Evolutionary conservation across 805 yeast species (phyloP).

Genomic region (Metschnikowia gelsemii): DNA sequence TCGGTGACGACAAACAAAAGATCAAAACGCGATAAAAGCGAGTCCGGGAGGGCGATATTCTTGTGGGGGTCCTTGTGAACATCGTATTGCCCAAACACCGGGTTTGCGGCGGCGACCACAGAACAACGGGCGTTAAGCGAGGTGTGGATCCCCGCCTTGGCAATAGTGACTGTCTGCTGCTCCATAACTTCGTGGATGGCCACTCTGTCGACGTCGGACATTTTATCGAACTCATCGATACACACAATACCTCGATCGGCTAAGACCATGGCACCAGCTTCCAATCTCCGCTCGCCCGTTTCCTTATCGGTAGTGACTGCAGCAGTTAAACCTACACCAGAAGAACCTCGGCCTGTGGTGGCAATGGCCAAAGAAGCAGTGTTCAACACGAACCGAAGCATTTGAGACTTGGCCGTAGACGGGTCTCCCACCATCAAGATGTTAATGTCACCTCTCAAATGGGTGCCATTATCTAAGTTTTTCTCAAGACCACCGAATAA

Average conservation of each 20-base stretch:
- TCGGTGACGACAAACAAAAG: slow-evolving; percentile 93
- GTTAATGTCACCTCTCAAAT: slow-evolving; percentile 96
- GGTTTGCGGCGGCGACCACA: slow-evolving; percentile 97
- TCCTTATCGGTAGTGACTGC: slow-evolving; percentile 96
- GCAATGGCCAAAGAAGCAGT: slow-evolving; percentile 96
- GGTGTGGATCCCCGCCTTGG: slow-evolving; percentile 97
- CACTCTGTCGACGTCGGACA: slow-evolving; percentile 95
- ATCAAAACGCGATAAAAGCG: slow-evolving; percentile 94
- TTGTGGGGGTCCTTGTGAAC: slow-evolving; percentile 94
- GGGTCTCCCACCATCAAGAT: slow-evolving; percentile 98
- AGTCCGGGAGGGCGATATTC: slow-evolving; percentile 95
- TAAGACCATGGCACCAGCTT: slow-evolving; percentile 99
- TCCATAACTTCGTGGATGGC: slow-evolving; percentile 99
- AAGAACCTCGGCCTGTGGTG: slow-evolving; percentile 98
- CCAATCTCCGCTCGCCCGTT: slow-evolving; percentile 93
- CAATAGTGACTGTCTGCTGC: slow-evolving; percentile 97
- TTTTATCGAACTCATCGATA: slow-evolving; percentile 98
- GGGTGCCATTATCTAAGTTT: slow-evolving; percentile 91
- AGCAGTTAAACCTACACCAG: slow-evolving; percentile 99
- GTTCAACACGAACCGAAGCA: slow-evolving; percentile 88
- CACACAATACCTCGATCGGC: slow-evolving; percentile 98
- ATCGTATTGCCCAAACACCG: slow-evolving; percentile 95
- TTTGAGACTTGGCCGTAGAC: slow-evolving; percentile 96
- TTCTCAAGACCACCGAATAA: slow-evolving; percentile 92
- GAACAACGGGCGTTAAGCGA: slow-evolving; percentile 95